Evolutionary conservation across 176 grass and related monocot genomes (phyloP).

Genomic region (Thinopyrum elongatum): DNA sequence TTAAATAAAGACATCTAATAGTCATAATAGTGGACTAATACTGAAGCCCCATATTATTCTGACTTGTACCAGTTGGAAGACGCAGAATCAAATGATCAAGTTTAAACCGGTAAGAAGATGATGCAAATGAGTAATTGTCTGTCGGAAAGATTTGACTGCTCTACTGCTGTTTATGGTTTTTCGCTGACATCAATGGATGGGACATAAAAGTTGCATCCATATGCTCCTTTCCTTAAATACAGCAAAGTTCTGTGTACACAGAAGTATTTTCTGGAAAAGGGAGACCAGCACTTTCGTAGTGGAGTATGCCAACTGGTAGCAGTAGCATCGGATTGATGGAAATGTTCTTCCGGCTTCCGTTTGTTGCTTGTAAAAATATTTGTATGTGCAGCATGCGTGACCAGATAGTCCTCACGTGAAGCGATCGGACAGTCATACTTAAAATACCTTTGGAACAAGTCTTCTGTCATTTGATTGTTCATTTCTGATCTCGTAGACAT

Average conservation of each 20-base stretch:
- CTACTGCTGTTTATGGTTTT: not conserved
- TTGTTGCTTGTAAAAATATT: constrained; percentile 43
- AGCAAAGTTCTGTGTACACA: not conserved
- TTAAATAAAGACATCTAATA: not conserved
- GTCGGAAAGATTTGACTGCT: not conserved
- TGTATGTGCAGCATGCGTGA: constrained; percentile 41
- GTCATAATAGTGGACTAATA: not conserved
- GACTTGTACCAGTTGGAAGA: not conserved
- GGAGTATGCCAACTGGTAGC: no score
- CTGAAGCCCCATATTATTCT: not conserved
- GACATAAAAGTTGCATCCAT: not conserved
- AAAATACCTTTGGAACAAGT: constrained; percentile 43
- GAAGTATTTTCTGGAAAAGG: not conserved
- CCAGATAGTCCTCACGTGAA: constrained; percentile 32
- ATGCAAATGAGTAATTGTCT: not conserved
- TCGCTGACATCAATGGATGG: not conserved
- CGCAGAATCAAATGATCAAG: not conserved
- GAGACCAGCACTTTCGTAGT: no score
- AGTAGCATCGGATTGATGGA: constrained; percentile 43
- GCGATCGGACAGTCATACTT: constrained; percentile 32
- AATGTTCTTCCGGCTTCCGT: constrained; percentile 47
- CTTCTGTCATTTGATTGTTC: constrained; percentile 5
- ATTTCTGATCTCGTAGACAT: constrained; percentile 15
- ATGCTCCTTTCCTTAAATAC: not conserved
- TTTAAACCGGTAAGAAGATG: not conserved